Conservation (phyloP, 2,329 filamentous ascomycete species). For the Ceratocystis ficicola region DNA sequence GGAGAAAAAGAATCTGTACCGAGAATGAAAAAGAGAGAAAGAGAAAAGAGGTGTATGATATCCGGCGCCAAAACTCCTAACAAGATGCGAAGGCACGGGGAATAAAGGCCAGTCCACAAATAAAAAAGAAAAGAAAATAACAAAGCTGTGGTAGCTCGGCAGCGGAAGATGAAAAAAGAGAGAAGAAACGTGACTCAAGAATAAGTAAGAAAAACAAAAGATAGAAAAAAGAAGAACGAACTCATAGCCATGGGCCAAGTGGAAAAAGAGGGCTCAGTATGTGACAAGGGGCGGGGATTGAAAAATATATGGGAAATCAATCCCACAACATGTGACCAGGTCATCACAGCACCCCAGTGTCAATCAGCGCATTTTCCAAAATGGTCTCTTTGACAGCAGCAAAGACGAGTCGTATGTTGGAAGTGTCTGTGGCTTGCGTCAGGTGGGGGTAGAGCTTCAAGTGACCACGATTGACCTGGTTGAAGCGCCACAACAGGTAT, state of each 20-base stretch:
- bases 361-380: constrained; percentile 92
- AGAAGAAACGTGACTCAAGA: background rate
- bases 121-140: background rate
- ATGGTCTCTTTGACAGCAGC: constrained; percentile 98
- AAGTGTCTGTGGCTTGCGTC: constrained; percentile 97
- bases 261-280: no score
- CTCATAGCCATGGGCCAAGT: background rate
- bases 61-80: constrained; percentile 17
- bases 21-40: background rate
- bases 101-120: constrained; percentile 11
- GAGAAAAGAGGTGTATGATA: constrained; percentile 8
- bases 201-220: background rate
- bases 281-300: background rate
- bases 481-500: constrained; percentile 95
- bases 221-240: background rate
- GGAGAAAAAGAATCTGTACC: background rate
- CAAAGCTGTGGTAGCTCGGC: background rate
- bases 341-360: constrained; percentile 76
- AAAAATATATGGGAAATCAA: no score
- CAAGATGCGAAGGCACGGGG: constrained; percentile 17
- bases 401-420: constrained; percentile 94
- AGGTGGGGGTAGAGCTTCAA: constrained; percentile 94
- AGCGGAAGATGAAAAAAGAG: background rate
- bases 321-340: background rate
- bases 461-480: constrained; percentile 93